Conservation (phyloP, 306 rosid genomes). For the Echinosophora koreensis region DNA sequence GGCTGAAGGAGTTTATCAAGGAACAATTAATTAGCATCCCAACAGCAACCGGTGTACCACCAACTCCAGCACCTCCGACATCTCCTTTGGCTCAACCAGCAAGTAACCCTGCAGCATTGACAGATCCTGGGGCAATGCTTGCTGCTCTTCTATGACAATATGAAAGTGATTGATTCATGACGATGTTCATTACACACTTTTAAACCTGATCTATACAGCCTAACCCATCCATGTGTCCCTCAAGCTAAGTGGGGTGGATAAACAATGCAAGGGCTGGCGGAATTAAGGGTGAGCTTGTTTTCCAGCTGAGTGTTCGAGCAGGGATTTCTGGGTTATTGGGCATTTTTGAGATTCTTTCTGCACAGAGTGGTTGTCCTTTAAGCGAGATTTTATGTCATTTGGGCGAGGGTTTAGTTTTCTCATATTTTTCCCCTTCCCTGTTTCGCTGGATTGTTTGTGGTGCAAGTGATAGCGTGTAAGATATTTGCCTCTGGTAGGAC, state of each 20-base stretch:
- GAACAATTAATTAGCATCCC: constrained; percentile 85
- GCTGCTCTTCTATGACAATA: constrained; percentile 86
- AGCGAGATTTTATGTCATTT: constrained; percentile 60
- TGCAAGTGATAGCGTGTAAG: constrained; percentile 56
- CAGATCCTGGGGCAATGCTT: constrained; percentile 95
- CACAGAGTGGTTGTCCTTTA: constrained; percentile 70
- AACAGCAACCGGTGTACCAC: constrained; percentile 52
- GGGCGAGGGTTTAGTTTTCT: constrained; percentile 60
- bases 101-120: constrained; percentile 58
- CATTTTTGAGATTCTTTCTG: constrained; percentile 80
- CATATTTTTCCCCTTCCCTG: constrained; percentile 56
- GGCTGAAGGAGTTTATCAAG: constrained; percentile 96
- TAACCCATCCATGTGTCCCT: constrained; percentile 47
- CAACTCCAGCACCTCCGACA: constrained; percentile 59
- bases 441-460: constrained; percentile 58
- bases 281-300: constrained; percentile 62
- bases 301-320: constrained; percentile 63
- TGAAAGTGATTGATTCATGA: constrained; percentile 43
- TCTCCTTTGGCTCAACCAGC: constrained; percentile 65
- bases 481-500: constrained; percentile 53
- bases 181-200: constrained; percentile 63
- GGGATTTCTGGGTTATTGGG: constrained; percentile 70
- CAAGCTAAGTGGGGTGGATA: constrained; percentile 54
- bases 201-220: constrained; percentile 78
- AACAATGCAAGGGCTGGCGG: constrained; percentile 85